Evolutionary conservation across 2,329 filamentous ascomycete species (phyloP), one percentile per base, ranked within the genome.

Genomic region (Alternaria brassicicola): DNA sequence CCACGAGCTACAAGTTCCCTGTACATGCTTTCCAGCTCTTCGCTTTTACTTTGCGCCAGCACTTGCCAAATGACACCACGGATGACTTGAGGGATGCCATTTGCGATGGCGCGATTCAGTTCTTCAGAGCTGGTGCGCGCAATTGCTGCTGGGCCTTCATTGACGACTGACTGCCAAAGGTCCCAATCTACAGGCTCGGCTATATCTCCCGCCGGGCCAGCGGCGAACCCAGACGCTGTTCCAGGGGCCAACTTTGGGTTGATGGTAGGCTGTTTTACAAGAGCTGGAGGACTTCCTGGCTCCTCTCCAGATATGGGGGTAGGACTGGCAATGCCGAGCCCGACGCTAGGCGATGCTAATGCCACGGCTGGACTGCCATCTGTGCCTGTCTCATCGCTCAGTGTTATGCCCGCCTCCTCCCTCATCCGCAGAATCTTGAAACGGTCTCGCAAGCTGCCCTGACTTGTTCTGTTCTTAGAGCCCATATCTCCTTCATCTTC

Each of bases 21-120:
- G 79, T 98, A 99, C n/a, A 93, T 86, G 15, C 83, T 80, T 78
- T 99, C 95, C 17, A 99, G 81, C 42, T 96, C 92, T 60, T 94
- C 90, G 68, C 92, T 96, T 78, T 97, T 96, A 80, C 93, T 97
- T 73, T 97, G 92, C 3, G 95, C 93, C 61, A 99, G 81, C 7
- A 98, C 94, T 78, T 99, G 95, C 95, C 95, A 99, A 49, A 99
- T 93, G 2, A 99, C 95, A n/a, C 95, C 96, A 57, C 95, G 89
- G 61, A 99, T 97, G 3, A 93, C 94, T 66, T 89, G 93, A 1
- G 95, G 95, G 56, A 99, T 99, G 30, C 95, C 95, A 36, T 89
- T 91, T 48, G 94, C 91, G 68, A 99, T 97, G 21, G 95, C 93
- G 65, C 85, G 87, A 73, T 94, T 97, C 56, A 99, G 81, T 75